phyloP scores from a whole-genome alignment of 2,329 filamentous ascomycete genomes.

The Didymella glomerata region DNA sequence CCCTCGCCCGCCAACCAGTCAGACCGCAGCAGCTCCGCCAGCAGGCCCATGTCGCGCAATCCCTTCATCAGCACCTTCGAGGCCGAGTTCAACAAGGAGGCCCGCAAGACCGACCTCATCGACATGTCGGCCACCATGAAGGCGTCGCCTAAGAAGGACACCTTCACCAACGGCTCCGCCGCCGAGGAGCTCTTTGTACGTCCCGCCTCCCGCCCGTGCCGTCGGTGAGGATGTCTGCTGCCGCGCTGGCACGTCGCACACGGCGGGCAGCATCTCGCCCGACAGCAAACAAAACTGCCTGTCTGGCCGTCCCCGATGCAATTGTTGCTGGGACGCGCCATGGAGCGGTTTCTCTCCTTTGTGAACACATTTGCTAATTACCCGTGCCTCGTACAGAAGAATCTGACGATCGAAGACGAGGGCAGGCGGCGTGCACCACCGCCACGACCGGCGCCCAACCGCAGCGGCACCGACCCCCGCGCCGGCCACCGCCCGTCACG shows the following conservation, averaged over 20 bases:
- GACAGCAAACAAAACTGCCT: background rate
- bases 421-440: conserved; percentile 51
- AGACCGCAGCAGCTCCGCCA: conserved; percentile 58
- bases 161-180: conserved; percentile 53
- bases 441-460: conserved; percentile 54
- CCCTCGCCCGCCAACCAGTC: conserved; percentile 48
- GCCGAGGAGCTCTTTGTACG: conserved; percentile 81
- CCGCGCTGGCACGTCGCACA: conserved; percentile 3
- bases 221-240: conserved; percentile 2
- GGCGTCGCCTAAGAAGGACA: conserved; percentile 57
- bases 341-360: conserved; percentile 54
- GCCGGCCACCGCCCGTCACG: conserved; percentile 67
- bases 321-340: conserved; percentile 25
- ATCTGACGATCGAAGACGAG: conserved; percentile 72
- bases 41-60: conserved; percentile 75
- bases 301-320: conserved; percentile 1
- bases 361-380: conserved; percentile 54
- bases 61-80: conserved; percentile 73
- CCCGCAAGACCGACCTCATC: conserved; percentile 40
- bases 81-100: conserved; percentile 52
- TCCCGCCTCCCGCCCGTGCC: conserved; percentile 42
- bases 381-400: conserved; percentile 65
- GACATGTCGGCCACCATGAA: conserved; percentile 51
- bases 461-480: conserved; percentile 56
- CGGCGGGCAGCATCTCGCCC: conserved; percentile 20